Evolutionary conservation across 1,284 basidiomycete genomes (phyloP), one percentile per base, ranked within the genome.

Genomic region (Trichosporon coremiiforme): DNA sequence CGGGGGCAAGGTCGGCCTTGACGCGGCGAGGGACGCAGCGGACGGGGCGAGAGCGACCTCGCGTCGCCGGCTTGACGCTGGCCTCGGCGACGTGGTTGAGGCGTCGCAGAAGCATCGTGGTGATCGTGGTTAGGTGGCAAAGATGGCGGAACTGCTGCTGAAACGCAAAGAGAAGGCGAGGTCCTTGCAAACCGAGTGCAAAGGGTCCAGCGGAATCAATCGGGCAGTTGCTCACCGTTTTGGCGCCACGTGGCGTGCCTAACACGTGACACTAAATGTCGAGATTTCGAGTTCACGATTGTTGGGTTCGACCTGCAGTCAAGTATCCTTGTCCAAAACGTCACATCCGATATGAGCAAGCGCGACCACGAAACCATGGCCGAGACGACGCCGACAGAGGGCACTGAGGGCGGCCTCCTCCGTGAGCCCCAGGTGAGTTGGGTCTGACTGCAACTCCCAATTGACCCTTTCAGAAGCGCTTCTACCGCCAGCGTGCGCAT

Each of bases 401-500:
- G 66, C 71, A n/a, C 64, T 69, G 62, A 70, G 74, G 67, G 75
- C 67, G 38, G 72, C 66, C 13, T 80, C 35, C 73, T 80, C 15
- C 73, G 75, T 62, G 75, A 77, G 38, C 79, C 79, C 10, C 79
- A 80, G 70, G 79, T 79, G 64, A 63, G 75, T 71, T 20, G 0
- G 17, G 13, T 8, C 20, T 9, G 0, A 4, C 2, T 6, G 8
- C 4, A 12, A 38, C n/a, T n/a, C n/a, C n/a, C n/a, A n/a, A 38
- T 69, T 73, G 64, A 70, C 33, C 36, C 53, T 10, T 1, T 5
- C 69, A 97, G 91, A 98, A 98, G 90, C 89, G 92, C 78, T 93
- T 93, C 84, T 99, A 99, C 84, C 88, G 97, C 29, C 97, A 99
- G 82, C 88, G 97, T 68, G 97, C 96, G 3, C 96, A 99, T 81